Base-by-base conservation (phyloP, 2,329 filamentous ascomycete species). In the Chaetothyriales sp. region DNA sequence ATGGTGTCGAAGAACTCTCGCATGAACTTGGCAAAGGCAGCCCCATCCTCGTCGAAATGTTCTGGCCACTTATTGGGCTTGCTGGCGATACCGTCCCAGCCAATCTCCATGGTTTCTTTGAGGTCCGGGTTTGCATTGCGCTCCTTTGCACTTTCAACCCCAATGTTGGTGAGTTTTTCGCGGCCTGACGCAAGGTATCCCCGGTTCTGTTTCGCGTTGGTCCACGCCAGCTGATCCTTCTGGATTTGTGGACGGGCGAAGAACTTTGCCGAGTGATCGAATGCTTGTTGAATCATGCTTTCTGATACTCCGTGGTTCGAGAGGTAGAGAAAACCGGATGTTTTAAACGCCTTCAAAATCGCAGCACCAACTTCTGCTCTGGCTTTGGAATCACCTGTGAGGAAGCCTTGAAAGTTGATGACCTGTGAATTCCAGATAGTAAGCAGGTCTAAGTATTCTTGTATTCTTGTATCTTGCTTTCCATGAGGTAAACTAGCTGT, bases 251-350 rank as follows among this genome's bases (percentile, higher is more conserved):
- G 72, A 50, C 84, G 78, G 13, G 69, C 67, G 67, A 92, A 92
- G 73, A 90, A 89, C 55, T 73, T 70, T 48, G 82, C 80, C 4
- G 85, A 89, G 51, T 76, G 74, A 55, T 72, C 65, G 65, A 92
- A 94, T 54, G 83, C 76, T 53, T 75, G 67, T 54, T 76, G 66
- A 10, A 88, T 70, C 8, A 76, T 74, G 8, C 76, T 69, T 2
- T 77, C 62, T 0, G 81, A 68, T 54, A 95, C 83, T 43, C 84
- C 78, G 59, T 90, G 82, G 67, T 90, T 86, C 61, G 82, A 82
- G 43, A 94, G 78, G 69, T 95, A 95, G 63, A 95, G 78, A 73
- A 95, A 95, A 52, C 89, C 89, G 2, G 89, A 85, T 1, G 78
- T 83, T 62, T 89, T 85, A 71, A 95, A 94, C 44, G 86, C 89